phyloP scores from a whole-genome alignment of 768 basidiomycete species.

The Suillus cothurnatus region DNA sequence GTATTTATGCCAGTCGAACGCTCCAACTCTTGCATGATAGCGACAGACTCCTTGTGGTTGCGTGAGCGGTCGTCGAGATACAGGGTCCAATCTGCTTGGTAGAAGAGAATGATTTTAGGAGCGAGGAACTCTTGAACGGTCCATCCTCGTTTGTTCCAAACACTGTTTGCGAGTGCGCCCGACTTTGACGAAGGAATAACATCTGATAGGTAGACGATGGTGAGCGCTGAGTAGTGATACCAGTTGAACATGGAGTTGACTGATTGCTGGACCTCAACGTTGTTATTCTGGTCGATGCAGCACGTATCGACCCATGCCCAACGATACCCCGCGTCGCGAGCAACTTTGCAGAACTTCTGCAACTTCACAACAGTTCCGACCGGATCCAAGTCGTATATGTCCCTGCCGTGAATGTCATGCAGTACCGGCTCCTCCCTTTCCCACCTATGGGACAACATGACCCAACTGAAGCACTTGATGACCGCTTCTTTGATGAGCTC shows the following conservation, averaged over 20 bases:
- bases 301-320: not conserved
- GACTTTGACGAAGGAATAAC: not conserved
- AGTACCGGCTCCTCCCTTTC: not conserved
- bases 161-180: not conserved
- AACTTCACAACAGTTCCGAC: not conserved
- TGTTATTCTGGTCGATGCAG: not conserved
- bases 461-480: not conserved
- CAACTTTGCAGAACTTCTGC: not conserved
- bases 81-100: not conserved
- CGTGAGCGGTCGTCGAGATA: not conserved
- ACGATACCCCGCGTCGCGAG: no score
- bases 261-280: not conserved
- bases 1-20: not conserved
- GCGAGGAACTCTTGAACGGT: not conserved
- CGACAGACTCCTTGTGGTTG: not conserved
- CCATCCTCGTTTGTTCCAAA: not conserved
- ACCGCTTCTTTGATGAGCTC: not conserved
- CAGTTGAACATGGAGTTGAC: not conserved
- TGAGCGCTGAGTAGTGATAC: not conserved
- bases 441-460: not conserved
- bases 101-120: not conserved
- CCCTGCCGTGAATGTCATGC: not conserved
- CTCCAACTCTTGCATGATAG: not conserved
- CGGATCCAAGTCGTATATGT: not conserved
- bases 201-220: not conserved